A percentile compares a stretch with the other conserved stretches of the same genome.
These are phyloP conservation scores for Aureobasidium sp. DNA, from an alignment of 2,329 filamentous ascomycete genomes.

Conservation along the genomic window DNA sequence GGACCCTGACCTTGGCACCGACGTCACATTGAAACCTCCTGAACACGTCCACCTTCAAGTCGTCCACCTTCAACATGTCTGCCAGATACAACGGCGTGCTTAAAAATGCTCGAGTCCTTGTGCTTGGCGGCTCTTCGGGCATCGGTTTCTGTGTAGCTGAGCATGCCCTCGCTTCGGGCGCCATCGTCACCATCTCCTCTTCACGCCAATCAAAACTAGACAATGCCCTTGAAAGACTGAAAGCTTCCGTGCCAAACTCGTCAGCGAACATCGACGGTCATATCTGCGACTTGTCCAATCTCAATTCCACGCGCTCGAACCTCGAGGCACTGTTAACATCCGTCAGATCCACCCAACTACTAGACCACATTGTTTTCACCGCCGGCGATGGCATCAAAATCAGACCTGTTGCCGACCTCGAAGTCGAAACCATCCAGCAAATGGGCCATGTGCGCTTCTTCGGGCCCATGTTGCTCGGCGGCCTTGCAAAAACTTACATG, in stretches of 20 bases:
- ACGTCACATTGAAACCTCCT: neutral
- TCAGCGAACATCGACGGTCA: neutral
- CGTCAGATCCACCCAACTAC: slow-evolving; percentile 20
- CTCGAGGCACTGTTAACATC: slow-evolving; percentile 17
- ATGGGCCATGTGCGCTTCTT: slow-evolving; percentile 36
- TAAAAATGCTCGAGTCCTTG: neutral
- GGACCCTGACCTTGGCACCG: too few relatives aligned
- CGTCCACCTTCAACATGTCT: neutral
- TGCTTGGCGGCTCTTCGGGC: neutral
- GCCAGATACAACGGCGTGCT: neutral
- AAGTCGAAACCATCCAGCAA: slow-evolving; percentile 23
- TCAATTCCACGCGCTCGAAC: neutral
- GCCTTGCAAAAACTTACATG: slow-evolving; percentile 36
- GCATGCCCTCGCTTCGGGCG: neutral
- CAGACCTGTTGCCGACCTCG: slow-evolving; percentile 10
- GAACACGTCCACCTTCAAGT: neutral
- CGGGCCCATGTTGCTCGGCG: slow-evolving; percentile 41
- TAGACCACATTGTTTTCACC: slow-evolving; percentile 49
- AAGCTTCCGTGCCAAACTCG: neutral
- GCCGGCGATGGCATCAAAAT: slow-evolving; percentile 35
- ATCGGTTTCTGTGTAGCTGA: slow-evolving; percentile 5
- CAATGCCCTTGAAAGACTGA: neutral
- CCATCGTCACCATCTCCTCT: slow-evolving; percentile 5
- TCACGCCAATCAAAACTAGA: neutral
- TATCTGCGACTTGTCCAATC: neutral